Evolutionary conservation across 192 early-diverging fungal genomes (phyloP).

Genomic region (Coemansia sp.): DNA sequence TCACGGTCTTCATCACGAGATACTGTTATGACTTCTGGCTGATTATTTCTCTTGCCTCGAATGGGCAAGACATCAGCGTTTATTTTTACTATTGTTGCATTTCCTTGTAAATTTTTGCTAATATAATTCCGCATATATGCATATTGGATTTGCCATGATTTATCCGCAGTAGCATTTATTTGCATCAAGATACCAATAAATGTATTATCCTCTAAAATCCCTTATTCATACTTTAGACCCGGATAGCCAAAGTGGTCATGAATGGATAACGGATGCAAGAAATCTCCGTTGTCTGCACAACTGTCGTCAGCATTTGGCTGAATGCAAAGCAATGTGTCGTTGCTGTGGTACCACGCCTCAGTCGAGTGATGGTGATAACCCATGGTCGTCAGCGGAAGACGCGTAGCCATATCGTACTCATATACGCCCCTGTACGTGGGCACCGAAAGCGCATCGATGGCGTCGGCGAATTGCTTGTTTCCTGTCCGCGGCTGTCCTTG

Average conservation of each 20-base stretch:
- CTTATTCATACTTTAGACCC: slow-evolving; percentile 31
- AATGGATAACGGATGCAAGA: slow-evolving; percentile 10
- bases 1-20: slow-evolving; percentile 40
- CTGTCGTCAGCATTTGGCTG: slow-evolving; percentile 13
- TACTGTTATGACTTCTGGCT: slow-evolving; percentile 16
- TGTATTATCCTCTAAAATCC: not conserved
- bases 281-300: slow-evolving; percentile 14
- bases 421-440: slow-evolving; percentile 23
- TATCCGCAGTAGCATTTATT: too few species aligned
- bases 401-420: slow-evolving; percentile 32
- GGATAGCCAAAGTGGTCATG: slow-evolving; percentile 30
- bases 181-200: slow-evolving; percentile 1
- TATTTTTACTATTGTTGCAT: too few species aligned
- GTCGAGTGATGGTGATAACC: slow-evolving; percentile 36
- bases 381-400: slow-evolving; percentile 18
- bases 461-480: slow-evolving; percentile 23
- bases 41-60: slow-evolving; percentile 4
- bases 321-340: slow-evolving; percentile 21
- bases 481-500: slow-evolving; percentile 41
- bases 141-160: too few species aligned
- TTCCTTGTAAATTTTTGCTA: too few species aligned
- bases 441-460: slow-evolving; percentile 25
- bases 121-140: too few species aligned
- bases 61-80: too few species aligned
- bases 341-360: slow-evolving; percentile 43